Percentiles rank a stretch among this genome's conserved stretches.
Conservation (phyloP, 1,284 basidiomycete genomes). For the Boletellus sp. region DNA sequence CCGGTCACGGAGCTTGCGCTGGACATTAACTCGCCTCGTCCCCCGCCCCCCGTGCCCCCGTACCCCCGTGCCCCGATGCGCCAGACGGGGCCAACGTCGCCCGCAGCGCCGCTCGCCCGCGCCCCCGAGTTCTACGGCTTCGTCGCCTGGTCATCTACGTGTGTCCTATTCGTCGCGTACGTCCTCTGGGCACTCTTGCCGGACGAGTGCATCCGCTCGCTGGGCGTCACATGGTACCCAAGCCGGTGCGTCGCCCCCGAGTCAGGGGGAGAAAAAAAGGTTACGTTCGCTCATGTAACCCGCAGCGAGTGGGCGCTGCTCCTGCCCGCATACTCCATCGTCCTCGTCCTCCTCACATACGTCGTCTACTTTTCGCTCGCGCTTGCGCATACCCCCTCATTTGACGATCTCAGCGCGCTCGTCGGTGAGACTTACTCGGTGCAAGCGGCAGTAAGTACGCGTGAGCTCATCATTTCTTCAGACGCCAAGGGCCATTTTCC, state of each 20-base stretch:
- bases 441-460: conserved; percentile 10
- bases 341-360: conserved; percentile 75
- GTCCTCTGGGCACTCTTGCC: conserved; percentile 63
- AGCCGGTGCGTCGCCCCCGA: conserved; percentile 78
- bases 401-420: conserved; percentile 62
- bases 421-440: conserved; percentile 47
- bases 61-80: too few species aligned
- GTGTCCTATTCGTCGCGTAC: conserved; percentile 66
- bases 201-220: conserved; percentile 52
- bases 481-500: conserved; percentile 55
- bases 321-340: conserved; percentile 76
- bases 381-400: conserved; percentile 65
- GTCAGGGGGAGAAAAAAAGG: too few species aligned
- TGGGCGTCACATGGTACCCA: conserved; percentile 85
- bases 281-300: background rate
- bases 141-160: conserved; percentile 78
- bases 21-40: conserved; percentile 11
- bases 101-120: conserved; percentile 54
- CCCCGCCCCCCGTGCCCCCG: too few species aligned
- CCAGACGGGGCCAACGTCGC: conserved; percentile 42
- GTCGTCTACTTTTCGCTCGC: conserved; percentile 75
- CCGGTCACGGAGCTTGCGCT: conserved; percentile 26
- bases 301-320: conserved; percentile 79
- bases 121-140: conserved; percentile 86
- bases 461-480: conserved; percentile 30